A percentile compares a stretch with the other conserved stretches of the same genome.
These are phyloP conservation scores for Aspergillus texensis DNA, from an alignment of 2,329 filamentous ascomycete genomes.

Conservation along the genomic window DNA sequence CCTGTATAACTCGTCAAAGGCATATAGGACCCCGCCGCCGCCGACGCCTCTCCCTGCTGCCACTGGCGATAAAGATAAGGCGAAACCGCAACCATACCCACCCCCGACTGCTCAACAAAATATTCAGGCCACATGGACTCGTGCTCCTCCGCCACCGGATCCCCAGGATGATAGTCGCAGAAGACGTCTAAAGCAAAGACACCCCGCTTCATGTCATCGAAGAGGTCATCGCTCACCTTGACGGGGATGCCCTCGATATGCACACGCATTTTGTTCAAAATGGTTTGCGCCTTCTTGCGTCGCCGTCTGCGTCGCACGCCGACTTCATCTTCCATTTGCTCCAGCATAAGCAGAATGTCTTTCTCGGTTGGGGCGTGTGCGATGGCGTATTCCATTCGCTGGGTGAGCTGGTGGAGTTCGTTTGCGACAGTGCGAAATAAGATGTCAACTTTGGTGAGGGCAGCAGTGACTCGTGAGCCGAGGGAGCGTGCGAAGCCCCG, in stretches of 20 bases:
- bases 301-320: constrained; percentile 22
- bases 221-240: constrained; percentile 30
- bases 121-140: constrained; percentile 20
- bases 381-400: constrained; percentile 23
- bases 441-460: constrained; percentile 25
- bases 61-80: constrained; percentile 21
- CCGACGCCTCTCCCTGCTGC: constrained; percentile 15
- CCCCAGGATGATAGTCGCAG: constrained; percentile 36
- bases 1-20: constrained; percentile 15
- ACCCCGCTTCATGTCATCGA: constrained; percentile 34
- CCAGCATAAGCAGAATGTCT: constrained; percentile 26
- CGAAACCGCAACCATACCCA: constrained; percentile 20
- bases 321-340: constrained; percentile 31
- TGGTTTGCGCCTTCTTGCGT: constrained; percentile 24
- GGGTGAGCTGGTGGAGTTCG: constrained; percentile 29
- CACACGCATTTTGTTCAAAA: constrained; percentile 27
- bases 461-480: constrained; percentile 16
- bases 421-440: constrained; percentile 29
- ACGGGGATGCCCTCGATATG: constrained; percentile 33
- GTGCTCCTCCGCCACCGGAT: constrained; percentile 27
- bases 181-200: constrained; percentile 32
- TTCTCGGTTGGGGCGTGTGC: constrained; percentile 20
- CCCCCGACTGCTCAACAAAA: constrained; percentile 8
- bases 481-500: constrained; percentile 21
- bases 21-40: constrained; percentile 12